Evolutionary conservation across 2,329 filamentous ascomycete species (phyloP), one percentile per base, ranked within the genome.

Genomic region (Clathrospora elynae): DNA sequence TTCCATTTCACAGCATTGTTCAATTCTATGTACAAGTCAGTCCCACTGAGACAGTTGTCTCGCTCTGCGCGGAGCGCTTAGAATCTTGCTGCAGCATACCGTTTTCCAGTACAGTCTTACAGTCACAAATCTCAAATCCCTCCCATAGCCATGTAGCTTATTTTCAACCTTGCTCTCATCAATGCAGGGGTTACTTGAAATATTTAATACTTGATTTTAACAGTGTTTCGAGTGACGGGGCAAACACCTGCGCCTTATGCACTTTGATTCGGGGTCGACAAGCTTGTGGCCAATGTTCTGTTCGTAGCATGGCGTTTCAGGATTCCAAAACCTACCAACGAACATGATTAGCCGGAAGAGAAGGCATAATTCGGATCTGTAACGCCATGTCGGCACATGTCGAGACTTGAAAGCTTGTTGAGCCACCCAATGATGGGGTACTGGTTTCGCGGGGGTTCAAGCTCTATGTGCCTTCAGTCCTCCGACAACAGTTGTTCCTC

Each of bases 271-370:
- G 22, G 11, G 6, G 11, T 24, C 7, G 22, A 24, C 6, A 24
- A 7, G 22, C 6, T 24, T 11, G 22, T 24, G 22, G 6, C 22
- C 22, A 24, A 24, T 24, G 22, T 7, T 11, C 7, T 24, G 22
- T 6, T 11, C 11, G 22, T n/a, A n/a, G 32, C 14, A 18, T 17
- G 14, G 19, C 13, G 48, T 51, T 47, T 51, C 48, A 51, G 19
- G 16, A 51, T 48, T 44, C 33, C 44, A 51, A 51, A 51, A 37
- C 33, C 2, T 5, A 30, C 25, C 18, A 23, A 16, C 25, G 10
- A 29, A 41, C 34, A 28, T 32, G 23, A 40, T 38, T 26, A 33
- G 36, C 43, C 48, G 31, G n/a, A n/a, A 30, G 25, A 26, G 12
- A 16, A 28, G 44, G 43, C 36, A 42, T 42, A 33, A 44, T 40